A percentile compares a stretch with the other conserved stretches of the same genome.
phyloP scores from a whole-genome alignment of 2,329 filamentous ascomycete species.

The Harringtonia aguacate region DNA sequence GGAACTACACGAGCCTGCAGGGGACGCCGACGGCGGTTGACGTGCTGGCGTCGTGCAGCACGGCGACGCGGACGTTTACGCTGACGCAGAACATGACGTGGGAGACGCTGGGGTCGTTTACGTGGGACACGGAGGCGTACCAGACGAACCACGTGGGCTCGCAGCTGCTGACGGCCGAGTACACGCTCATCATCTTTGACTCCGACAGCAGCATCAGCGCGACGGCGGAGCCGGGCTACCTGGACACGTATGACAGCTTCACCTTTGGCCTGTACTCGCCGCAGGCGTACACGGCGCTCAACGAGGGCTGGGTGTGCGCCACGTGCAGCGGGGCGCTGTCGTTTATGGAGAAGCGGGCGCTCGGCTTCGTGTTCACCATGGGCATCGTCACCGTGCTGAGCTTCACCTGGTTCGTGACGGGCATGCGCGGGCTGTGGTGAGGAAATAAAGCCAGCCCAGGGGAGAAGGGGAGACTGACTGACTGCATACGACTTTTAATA shows the following conservation, averaged over 20 bases:
- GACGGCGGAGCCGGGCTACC: slow-evolving; percentile 43
- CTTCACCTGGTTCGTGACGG: slow-evolving; percentile 55
- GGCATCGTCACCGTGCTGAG: slow-evolving; percentile 44
- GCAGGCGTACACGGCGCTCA: slow-evolving; percentile 38
- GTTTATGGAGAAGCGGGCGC: slow-evolving; percentile 32
- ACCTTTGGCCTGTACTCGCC: slow-evolving; percentile 47
- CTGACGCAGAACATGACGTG: slow-evolving; percentile 54
- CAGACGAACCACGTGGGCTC: slow-evolving; percentile 32
- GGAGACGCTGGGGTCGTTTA: slow-evolving; percentile 35
- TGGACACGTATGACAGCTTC: slow-evolving; percentile 35
- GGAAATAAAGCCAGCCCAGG: too few species aligned
- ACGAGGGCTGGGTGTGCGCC: slow-evolving; percentile 41
- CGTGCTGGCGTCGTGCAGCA: slow-evolving; percentile 45
- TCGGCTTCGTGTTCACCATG: slow-evolving; percentile 43
- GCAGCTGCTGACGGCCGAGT: slow-evolving; percentile 42
- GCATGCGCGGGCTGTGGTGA: slow-evolving; percentile 25
- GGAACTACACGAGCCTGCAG: slow-evolving; percentile 55
- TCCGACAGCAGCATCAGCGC: slow-evolving; percentile 39
- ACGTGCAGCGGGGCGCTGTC: slow-evolving; percentile 45
- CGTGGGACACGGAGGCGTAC: slow-evolving; percentile 46
- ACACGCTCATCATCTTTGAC: slow-evolving; percentile 53
- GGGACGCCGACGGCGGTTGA: slow-evolving; percentile 50
- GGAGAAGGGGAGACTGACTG: too few species aligned
- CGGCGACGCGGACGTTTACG: slow-evolving; percentile 43
- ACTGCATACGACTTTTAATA: not conserved